phyloP scores from a whole-genome alignment of 2,329 filamentous ascomycete species.

The Blastomyces silverae region DNA sequence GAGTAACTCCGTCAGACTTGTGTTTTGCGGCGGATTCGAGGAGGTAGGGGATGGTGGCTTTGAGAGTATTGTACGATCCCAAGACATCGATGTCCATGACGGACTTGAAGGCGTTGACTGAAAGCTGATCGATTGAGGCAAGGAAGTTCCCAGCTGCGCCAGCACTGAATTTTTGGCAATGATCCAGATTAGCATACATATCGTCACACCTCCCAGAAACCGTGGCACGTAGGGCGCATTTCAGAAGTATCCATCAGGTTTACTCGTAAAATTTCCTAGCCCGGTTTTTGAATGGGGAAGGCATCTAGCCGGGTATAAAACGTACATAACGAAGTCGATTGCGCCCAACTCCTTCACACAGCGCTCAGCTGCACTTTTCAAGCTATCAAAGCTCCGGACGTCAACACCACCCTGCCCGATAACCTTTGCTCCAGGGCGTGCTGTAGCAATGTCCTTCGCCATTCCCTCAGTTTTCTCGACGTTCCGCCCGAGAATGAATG shows the following conservation, averaged over 20 bases:
- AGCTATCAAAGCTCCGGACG: constrained; percentile 64
- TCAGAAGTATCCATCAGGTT: not conserved
- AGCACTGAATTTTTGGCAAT: constrained; percentile 50
- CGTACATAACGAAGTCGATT: constrained; percentile 88
- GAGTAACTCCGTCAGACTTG: constrained; percentile 52
- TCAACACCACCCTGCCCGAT: constrained; percentile 70
- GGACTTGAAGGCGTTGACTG: constrained; percentile 82
- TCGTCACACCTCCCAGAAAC: not conserved
- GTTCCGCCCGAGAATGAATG: constrained; percentile 88
- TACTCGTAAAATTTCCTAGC: not conserved
- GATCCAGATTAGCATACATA: not conserved
- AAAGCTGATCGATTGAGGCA: constrained; percentile 72
- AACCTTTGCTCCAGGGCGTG: constrained; percentile 71
- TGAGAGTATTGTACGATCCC: constrained; percentile 90
- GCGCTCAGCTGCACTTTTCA: constrained; percentile 67
- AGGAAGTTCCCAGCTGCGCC: constrained; percentile 96
- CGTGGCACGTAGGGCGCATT: no score
- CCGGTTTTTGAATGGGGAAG: no score
- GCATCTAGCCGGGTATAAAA: constrained; percentile 11
- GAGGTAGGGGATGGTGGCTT: constrained; percentile 79
- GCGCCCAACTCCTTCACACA: constrained; percentile 76
- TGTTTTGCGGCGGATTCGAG: constrained; percentile 63
- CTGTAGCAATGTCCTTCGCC: constrained; percentile 75
- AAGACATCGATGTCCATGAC: constrained; percentile 96
- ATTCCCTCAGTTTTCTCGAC: constrained; percentile 75